phyloP scores from a whole-genome alignment of 208 protist species.

The Herpetomonas tarakana region DNA sequence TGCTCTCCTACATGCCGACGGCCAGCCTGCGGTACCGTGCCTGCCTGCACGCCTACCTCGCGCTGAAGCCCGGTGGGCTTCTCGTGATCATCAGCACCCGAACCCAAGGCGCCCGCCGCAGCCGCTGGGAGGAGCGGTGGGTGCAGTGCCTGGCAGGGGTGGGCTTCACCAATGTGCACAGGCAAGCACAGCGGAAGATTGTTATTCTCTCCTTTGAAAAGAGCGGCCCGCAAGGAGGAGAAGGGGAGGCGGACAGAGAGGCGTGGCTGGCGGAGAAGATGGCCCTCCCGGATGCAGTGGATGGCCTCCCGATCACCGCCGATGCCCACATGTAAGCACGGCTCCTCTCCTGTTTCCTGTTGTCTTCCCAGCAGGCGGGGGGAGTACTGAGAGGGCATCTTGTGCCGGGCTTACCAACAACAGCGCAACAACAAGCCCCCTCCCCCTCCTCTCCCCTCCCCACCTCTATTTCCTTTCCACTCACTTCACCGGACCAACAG shows the following conservation, averaged over 20 bases:
- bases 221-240: slow-evolving; percentile 13
- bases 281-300: slow-evolving; percentile 23
- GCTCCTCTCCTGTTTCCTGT: too few species aligned
- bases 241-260: slow-evolving; percentile 15
- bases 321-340: too few species aligned
- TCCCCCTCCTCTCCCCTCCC: too few species aligned
- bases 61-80: slow-evolving; percentile 63
- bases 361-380: too few species aligned
- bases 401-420: too few species aligned
- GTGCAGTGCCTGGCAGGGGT: slow-evolving; percentile 42
- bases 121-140: slow-evolving; percentile 72
- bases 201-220: slow-evolving; percentile 72
- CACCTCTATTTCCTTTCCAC: too few species aligned
- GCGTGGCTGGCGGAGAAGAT: slow-evolving; percentile 45
- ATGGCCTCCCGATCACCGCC: slow-evolving; percentile 48
- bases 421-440: too few species aligned
- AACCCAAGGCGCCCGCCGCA: slow-evolving; percentile 62
- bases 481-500: too few species aligned
- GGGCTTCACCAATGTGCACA: slow-evolving; percentile 69
- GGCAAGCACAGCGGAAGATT: slow-evolving; percentile 58
- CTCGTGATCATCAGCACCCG: slow-evolving; percentile 84
- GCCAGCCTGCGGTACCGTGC: slow-evolving; percentile 68
- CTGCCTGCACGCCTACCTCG: slow-evolving; percentile 73
- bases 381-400: too few species aligned
- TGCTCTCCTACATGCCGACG: slow-evolving; percentile 84